A percentile compares a stretch with the other conserved stretches of the same genome.
These are phyloP conservation scores for Fusarium caatingaense DNA, from an alignment of 2,329 filamentous ascomycete genomes.

Conservation along the genomic window DNA sequence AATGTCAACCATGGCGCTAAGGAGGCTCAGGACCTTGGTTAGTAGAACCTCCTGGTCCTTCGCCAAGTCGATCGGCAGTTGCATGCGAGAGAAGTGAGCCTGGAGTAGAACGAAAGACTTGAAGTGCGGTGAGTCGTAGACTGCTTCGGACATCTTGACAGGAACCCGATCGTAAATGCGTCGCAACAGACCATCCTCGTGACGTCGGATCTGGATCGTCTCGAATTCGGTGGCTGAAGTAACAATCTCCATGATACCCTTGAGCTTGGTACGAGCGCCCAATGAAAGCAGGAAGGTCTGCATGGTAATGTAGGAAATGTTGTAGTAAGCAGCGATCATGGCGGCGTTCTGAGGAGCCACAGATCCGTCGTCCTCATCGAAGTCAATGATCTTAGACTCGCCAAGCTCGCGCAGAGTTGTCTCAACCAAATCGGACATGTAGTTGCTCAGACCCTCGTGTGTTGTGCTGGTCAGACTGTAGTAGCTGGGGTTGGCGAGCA, in stretches of 20 bases:
- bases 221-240: conserved; percentile 98
- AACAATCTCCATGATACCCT: conserved; percentile 95
- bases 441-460: conserved; percentile 92
- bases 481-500: conserved; percentile 95
- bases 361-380: conserved; percentile 92
- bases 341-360: conserved; percentile 92
- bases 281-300: conserved; percentile 96
- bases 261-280: conserved; percentile 89
- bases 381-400: conserved; percentile 94
- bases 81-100: conserved; percentile 97
- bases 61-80: conserved; percentile 91
- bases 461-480: conserved; percentile 90
- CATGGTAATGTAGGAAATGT: conserved; percentile 99
- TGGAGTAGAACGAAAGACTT: conserved; percentile 98
- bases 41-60: conserved; percentile 95
- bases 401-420: conserved; percentile 88
- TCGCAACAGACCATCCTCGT: conserved; percentile 87
- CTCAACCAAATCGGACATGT: conserved; percentile 94
- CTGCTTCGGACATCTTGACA: conserved; percentile 90
- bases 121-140: conserved; percentile 95
- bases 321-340: conserved; percentile 99
- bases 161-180: conserved; percentile 95
- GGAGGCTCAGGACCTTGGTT: conserved; percentile 83
- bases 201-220: conserved; percentile 89
- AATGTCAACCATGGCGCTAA: conserved; percentile 94